A percentile compares a stretch with the other conserved stretches of the same genome.
Conservation (phyloP, 129 eudicot genomes). For the sunflower (Helianthus annuus) region DNA sequence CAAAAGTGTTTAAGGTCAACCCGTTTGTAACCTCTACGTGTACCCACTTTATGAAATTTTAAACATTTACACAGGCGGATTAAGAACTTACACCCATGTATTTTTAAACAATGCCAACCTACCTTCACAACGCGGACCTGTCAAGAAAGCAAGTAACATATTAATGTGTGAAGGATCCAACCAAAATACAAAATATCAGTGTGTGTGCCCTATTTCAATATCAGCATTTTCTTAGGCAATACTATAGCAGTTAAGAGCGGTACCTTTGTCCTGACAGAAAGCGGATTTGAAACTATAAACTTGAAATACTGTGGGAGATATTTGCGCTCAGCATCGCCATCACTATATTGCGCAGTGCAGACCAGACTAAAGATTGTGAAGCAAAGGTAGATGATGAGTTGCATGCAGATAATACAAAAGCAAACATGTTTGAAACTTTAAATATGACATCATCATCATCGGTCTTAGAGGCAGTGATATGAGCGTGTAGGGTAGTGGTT, state of each 20-base stretch:
- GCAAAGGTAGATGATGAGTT: constrained; percentile 10
- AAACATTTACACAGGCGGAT: constrained; percentile 9
- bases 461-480: background rate
- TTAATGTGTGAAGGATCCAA: constrained; percentile 12
- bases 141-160: constrained; percentile 29
- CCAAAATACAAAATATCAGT: background rate
- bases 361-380: constrained; percentile 64
- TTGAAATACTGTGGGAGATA: constrained; percentile 97
- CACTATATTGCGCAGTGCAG: constrained; percentile 86
- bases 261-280: constrained; percentile 99
- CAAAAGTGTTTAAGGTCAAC: background rate
- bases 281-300: constrained; percentile 93
- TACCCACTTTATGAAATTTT: constrained; percentile 16
- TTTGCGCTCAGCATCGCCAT: constrained; percentile 82
- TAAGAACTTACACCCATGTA: constrained; percentile 47
- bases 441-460: background rate
- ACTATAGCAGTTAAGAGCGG: background rate
- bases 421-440: background rate
- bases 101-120: constrained; percentile 42
- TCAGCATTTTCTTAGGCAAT: constrained; percentile 7
- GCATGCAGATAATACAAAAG: constrained; percentile 11
- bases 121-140: constrained; percentile 99
- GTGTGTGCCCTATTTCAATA: background rate
- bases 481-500: background rate
- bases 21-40: background rate